Base-by-base conservation (phyloP, 768 basidiomycete species). In the Lentinula guzmanii region DNA sequence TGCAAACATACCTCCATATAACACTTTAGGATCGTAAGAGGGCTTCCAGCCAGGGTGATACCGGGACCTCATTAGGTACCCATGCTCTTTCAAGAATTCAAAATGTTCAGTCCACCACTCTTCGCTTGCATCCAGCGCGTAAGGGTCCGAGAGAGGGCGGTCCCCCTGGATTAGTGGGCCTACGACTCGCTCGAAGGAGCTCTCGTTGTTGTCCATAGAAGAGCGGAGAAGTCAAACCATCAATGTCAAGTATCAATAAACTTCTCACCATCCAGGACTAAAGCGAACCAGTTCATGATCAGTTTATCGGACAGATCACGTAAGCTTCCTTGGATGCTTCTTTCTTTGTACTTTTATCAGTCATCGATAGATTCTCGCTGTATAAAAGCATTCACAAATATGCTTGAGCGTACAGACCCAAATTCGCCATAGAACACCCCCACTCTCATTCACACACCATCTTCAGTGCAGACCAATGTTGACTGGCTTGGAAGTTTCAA, bases 1-100 rank as follows among this genome's bases (percentile, higher is more conserved):
- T 5, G 39, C 18, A 2, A 24, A 24, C 24, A 24, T 24, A 21
- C 21, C 21, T 21, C 21, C 21, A 21, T 21, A 21, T 10, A 45
- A 16, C 3, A 31, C 9, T 8, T n/a, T 31, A 13, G 33, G 41
- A 52, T 28, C 34, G 66, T 66, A 70, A 8, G 69, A 66, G 1
- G 69, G 60, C 46, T 51, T 18, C 68, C 68, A 69, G 16, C 56
- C 67, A 8, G 68, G 64, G 11, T 21, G 28, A 52, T 65, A 67
- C n/a, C 66, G 46, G 8, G 39, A 43, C 37, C 68, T 45, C 43
- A 67, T 53, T 11, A 61, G 18, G 50, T 68, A 67, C n/a, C 68
- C 68, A 1, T 39, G 53, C 16, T 65, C 58, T 28, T 58, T 21
- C 5, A 68, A 57, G 43, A 62, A 68, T 37, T 41, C 37, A 15